Base-by-base conservation (phyloP, 305 asterid species). In the Andrographis paniculata region DNA sequence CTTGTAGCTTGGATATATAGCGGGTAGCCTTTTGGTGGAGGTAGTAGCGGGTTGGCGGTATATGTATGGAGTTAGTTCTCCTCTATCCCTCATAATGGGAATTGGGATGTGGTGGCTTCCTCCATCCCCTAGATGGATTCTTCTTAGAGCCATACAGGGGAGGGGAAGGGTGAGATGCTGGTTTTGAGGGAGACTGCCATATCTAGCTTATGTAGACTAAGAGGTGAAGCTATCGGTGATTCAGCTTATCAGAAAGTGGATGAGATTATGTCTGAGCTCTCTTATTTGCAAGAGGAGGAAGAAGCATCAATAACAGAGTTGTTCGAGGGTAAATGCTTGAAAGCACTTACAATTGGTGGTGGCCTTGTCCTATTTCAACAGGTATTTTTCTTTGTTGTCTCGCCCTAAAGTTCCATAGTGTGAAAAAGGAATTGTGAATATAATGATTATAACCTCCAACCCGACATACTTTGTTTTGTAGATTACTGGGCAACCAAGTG, bases 401-500 rank as follows among this genome's bases (percentile, higher is more conserved):
- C 4, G 30, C 8, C 8, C n/a, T n/a, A n/a, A n/a, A n/a, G n/a
- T n/a, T n/a, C n/a, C n/a, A n/a, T n/a, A n/a, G n/a, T n/a, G n/a
- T n/a, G n/a, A n/a, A n/a, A n/a, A n/a, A n/a, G n/a, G n/a, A n/a
- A n/a, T n/a, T n/a, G n/a, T n/a, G n/a, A n/a, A n/a, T n/a, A n/a
- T n/a, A n/a, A n/a, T n/a, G n/a, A n/a, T n/a, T n/a, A n/a, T n/a
- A n/a, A n/a, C n/a, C n/a, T n/a, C n/a, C n/a, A n/a, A n/a, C n/a
- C n/a, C n/a, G n/a, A 24, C 30, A 24, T 24, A 24, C 8, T 24
- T 4, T 24, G 30, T 24, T 17, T 18, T 9, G 4, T 71, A 91
- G 98, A 83, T 91, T 58, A 91, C 98, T 0, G 98, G 96, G 68
- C 98, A 91, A 69, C 98, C 98, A 59, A 91, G 98, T 62, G 98